Evolutionary conservation across 2,329 filamentous ascomycete species (phyloP).

Genomic region (Monosporascus sp.): DNA sequence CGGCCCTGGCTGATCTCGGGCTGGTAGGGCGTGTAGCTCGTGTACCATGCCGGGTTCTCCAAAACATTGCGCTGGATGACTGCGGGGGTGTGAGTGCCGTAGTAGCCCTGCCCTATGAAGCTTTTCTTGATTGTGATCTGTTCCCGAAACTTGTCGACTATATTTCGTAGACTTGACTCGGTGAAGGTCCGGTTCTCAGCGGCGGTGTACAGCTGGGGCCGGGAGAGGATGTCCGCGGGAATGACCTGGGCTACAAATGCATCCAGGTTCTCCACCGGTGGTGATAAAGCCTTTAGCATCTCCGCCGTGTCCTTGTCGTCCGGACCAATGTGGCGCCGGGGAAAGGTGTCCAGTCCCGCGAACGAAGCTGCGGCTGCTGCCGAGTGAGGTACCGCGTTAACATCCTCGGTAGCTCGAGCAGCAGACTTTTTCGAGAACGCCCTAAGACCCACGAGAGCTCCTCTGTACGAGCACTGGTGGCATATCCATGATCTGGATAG

Average conservation of each 20-base stretch:
- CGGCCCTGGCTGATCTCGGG: conserved; percentile 95
- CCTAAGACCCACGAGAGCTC: conserved; percentile 9
- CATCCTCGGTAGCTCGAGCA: conserved; percentile 6
- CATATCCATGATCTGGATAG: conserved; percentile 16
- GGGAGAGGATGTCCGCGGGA: conserved; percentile 70
- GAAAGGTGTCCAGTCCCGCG: conserved; percentile 57
- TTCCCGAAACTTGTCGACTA: conserved; percentile 38
- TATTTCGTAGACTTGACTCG: conserved; percentile 46
- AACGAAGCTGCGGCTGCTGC: conserved; percentile 12
- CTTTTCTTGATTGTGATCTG: conserved; percentile 32
- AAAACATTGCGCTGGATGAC: conserved; percentile 91
- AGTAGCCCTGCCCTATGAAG: conserved; percentile 86
- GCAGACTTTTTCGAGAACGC: conserved; percentile 10
- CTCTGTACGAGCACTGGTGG: conserved; percentile 12
- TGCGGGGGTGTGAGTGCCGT: conserved; percentile 76
- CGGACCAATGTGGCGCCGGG: conserved; percentile 82
- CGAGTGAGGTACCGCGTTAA: conserved; percentile 17
- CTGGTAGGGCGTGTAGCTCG: conserved; percentile 95
- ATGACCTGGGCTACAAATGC: conserved; percentile 82
- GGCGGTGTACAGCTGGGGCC: conserved; percentile 55
- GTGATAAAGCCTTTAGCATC: conserved; percentile 78
- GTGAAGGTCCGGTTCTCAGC: conserved; percentile 43
- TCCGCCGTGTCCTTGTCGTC: conserved; percentile 61
- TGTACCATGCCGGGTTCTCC: conserved; percentile 95
- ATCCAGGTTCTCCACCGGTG: conserved; percentile 68